Evolutionary conservation across 225 moss, liverwort and hornwort genomes (phyloP).

Genomic region (Marchantia paleacea): DNA sequence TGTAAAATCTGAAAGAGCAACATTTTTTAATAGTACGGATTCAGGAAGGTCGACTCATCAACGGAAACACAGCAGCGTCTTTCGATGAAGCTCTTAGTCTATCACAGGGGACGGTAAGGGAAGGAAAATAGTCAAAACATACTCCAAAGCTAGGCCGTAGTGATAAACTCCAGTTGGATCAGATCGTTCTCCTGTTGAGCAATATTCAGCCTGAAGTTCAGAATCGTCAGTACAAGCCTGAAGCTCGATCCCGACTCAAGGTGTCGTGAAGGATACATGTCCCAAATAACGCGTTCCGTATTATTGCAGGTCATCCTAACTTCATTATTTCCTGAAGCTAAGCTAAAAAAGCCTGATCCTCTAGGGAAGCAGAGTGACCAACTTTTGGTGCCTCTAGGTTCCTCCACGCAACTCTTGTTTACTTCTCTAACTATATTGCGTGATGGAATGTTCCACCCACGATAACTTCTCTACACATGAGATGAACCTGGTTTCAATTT

Average conservation of each 20-base stretch:
- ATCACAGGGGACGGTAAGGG: background rate
- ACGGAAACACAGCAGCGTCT: no score
- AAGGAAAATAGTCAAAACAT: conserved; percentile 13
- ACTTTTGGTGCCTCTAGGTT: background rate
- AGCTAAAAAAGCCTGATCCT: background rate
- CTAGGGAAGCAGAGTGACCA: background rate
- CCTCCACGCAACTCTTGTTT: background rate
- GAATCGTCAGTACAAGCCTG: background rate
- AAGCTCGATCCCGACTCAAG: background rate
- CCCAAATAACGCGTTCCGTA: no score
- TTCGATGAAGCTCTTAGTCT: background rate
- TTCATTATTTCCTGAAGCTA: background rate
- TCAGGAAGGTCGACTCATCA: no score
- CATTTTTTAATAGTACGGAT: no score
- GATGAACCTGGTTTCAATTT: background rate
- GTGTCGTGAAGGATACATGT: background rate
- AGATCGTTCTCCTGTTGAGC: conserved; percentile 38
- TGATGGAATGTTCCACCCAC: no score
- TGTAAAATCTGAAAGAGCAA: conserved; percentile 40
- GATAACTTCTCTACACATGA: background rate
- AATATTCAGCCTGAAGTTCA: conserved; percentile 43
- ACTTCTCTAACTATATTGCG: background rate
- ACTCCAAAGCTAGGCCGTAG: conserved; percentile 50
- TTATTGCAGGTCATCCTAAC: background rate
- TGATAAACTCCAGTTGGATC: conserved; percentile 46